Base-by-base conservation (phyloP, 768 basidiomycete species). In the Calocybe indica region DNA sequence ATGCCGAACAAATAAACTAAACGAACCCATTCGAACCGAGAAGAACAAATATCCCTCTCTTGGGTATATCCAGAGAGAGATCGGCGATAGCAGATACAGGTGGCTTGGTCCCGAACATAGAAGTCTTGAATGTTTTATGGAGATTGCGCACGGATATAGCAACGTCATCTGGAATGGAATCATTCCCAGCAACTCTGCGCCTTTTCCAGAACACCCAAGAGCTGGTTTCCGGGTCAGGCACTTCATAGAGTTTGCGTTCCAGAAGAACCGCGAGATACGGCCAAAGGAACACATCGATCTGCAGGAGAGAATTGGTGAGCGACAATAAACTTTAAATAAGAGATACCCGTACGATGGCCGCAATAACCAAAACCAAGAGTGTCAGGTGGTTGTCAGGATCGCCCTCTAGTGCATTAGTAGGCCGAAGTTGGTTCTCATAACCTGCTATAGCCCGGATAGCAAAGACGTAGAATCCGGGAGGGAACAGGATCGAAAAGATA, bases 211-310 rank as follows among this genome's bases (percentile, higher is more conserved):
- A 71, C 38, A 52, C 53, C 61, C 64, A 66, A 51, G 68, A 59
- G 40, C 52, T 51, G 15, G 50, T 41, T 36, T 56, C 57, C 40
- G 68, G 64, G 39, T 76, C 67, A 10, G 60, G 67, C 5, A 82
- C 74, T 48, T 85, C 85, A 53, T 87, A 90, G 1, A 87, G 61
- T 7, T 62, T 60, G 9, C 72, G 68, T 60, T 91, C 88, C 6
- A 80, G 63, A 7, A 81, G 60, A 5, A 76, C 63, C 1, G 82
- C 84, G 5, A 89, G 55, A 45, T 70, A 80, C 0, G 88, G 88
- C 80, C 84, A 90, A 5, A 91, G 61, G 64, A 90, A 82, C 28
- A 88, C 66, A 55, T 82, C 71, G 49, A 90, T 73, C 87, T 88
- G 33, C 28, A 40, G 7, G 43, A 37, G 30, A 41, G 14, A 5